phyloP scores from a whole-genome alignment of 768 basidiomycete genomes.

The Lactarius evosmus region DNA sequence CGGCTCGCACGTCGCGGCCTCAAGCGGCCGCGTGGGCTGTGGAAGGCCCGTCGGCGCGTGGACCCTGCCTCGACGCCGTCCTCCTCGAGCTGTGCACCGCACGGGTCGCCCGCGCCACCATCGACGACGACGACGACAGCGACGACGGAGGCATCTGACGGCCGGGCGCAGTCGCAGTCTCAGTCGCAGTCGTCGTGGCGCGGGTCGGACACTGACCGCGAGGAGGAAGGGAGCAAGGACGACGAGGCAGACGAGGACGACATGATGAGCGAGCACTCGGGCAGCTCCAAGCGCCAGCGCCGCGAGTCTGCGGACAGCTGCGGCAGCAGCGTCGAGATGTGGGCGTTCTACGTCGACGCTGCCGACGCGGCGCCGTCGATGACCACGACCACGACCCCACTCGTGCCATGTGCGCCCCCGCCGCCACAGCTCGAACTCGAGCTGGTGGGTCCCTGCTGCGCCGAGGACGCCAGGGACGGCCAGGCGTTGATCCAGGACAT shows the following conservation, averaged over 20 bases:
- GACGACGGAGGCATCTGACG: not conserved
- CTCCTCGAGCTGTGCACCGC: not conserved
- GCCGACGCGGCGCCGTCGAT: conserved; percentile 1
- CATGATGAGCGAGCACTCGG: conserved; percentile 26
- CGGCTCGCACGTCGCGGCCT: conserved; percentile 18
- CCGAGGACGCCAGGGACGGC: not conserved
- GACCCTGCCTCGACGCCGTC: conserved; percentile 3
- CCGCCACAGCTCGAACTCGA: not conserved
- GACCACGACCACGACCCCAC: conserved; percentile 7
- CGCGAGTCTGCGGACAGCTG: conserved; percentile 26
- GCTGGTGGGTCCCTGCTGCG: not conserved
- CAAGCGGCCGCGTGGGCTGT: conserved; percentile 22
- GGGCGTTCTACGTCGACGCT: conserved; percentile 18
- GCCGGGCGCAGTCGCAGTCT: not conserved
- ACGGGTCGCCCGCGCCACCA: not conserved
- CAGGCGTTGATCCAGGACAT: conserved; percentile 13
- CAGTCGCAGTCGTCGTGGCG: conserved; percentile 6
- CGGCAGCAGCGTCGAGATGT: conserved; percentile 24
- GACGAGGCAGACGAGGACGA: conserved; percentile 25
- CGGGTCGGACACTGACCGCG: conserved; percentile 13
- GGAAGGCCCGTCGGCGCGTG: conserved; percentile 22
- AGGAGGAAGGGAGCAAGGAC: conserved; percentile 2
- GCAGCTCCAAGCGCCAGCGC: conserved; percentile 31
- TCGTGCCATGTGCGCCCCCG: not conserved
- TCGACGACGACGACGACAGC: not conserved